Evolutionary conservation across 140 eudicot species (phyloP).

Genomic region (Bidens hawaiensis): DNA sequence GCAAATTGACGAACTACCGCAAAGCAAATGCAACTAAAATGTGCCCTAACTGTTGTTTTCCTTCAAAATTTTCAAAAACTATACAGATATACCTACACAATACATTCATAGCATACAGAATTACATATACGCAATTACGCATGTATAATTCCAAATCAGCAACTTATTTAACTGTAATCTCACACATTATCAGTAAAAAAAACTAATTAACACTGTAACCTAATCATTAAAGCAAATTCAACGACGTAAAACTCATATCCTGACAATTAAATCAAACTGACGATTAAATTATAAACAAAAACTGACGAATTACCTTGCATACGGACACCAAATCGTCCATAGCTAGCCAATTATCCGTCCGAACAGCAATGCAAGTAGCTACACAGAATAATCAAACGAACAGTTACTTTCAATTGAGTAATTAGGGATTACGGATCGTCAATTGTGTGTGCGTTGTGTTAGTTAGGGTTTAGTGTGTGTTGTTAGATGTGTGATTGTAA

Average conservation of each 20-base stretch:
- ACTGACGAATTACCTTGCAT: constrained; percentile 28
- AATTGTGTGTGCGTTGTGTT: constrained; percentile 1
- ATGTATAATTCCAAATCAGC: no score
- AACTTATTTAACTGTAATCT: no score
- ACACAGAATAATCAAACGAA: not conserved
- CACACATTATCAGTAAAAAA: not conserved
- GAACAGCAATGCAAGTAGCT: constrained; percentile 16
- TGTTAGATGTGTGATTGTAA: not conserved
- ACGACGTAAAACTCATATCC: no score
- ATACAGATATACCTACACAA: not conserved
- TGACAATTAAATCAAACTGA: no score
- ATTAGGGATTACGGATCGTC: constrained; percentile 26
- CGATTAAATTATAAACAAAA: no score
- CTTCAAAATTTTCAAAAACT: not conserved
- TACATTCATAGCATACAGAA: not conserved
- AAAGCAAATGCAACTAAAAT: not conserved
- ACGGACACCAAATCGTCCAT: constrained; percentile 27
- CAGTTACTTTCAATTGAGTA: not conserved
- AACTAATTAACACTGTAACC: constrained; percentile 11
- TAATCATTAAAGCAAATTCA: no score
- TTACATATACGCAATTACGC: no score
- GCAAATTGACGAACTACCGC: no score
- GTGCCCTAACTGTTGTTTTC: constrained; percentile 6
- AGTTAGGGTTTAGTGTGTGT: constrained; percentile 17
- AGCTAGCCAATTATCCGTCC: constrained; percentile 8